A percentile compares a stretch with the other conserved stretches of the same genome.
Conservation (phyloP, 345 rosid genomes). For the Toxicodendron radicans region DNA sequence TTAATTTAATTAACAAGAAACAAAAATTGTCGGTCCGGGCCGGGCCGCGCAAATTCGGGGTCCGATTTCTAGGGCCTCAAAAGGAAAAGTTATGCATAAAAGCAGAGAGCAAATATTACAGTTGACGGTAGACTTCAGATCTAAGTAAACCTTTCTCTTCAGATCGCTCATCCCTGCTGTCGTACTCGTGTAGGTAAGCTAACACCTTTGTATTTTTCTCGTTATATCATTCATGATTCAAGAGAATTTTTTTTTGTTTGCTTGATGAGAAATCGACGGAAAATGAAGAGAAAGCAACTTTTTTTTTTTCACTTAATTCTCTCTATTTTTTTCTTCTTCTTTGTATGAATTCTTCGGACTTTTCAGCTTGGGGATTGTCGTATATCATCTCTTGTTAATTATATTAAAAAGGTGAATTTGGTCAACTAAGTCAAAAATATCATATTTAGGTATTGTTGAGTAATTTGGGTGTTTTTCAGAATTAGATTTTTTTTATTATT, state of each 20-base stretch:
- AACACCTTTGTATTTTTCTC: background rate
- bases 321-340: background rate
- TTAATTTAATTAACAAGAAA: too few relatives aligned
- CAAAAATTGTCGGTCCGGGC: too few relatives aligned
- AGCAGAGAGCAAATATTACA: background rate
- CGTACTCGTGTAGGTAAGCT: constrained; percentile 7
- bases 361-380: background rate
- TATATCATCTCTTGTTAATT: background rate
- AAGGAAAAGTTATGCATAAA: too few relatives aligned
- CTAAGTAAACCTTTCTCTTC: background rate
- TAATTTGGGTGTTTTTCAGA: background rate
- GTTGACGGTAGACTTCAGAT: constrained; percentile 1
- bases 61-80: background rate
- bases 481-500: background rate
- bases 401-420: background rate
- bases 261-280: background rate
- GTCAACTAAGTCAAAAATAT: background rate
- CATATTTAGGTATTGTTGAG: background rate
- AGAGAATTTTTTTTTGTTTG: background rate
- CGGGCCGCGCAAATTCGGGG: background rate
- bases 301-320: background rate
- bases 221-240: background rate
- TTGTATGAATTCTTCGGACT: background rate
- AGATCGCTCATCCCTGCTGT: background rate
- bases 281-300: background rate